Evolutionary conservation across 768 basidiomycete species (phyloP).

Genomic region (Boletus subparvulus): DNA sequence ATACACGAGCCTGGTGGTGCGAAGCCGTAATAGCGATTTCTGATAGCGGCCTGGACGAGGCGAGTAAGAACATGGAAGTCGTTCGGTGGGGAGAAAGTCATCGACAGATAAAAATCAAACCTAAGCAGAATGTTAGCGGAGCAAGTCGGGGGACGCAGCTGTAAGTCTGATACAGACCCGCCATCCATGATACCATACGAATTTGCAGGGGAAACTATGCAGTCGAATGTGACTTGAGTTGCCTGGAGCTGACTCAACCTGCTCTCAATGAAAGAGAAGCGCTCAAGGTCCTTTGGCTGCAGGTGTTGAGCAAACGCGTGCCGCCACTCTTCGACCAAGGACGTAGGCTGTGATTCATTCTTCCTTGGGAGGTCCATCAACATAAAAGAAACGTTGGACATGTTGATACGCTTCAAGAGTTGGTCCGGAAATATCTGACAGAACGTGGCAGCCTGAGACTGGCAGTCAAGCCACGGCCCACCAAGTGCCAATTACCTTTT

Average conservation of each 20-base stretch:
- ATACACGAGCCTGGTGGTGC: constrained; percentile 6
- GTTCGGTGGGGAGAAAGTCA: background rate
- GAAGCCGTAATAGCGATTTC: constrained; percentile 6
- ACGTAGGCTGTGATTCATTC: background rate
- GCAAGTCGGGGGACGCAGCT: background rate
- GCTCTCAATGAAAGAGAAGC: constrained; percentile 1
- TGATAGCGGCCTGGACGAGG: background rate
- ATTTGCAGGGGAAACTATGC: constrained; percentile 6
- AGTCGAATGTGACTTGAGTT: constrained; percentile 1
- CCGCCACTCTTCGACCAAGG: constrained; percentile 3
- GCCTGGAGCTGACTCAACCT: background rate
- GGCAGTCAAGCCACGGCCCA: no score
- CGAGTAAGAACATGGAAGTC: constrained; percentile 3
- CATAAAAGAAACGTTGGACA: constrained; percentile 1
- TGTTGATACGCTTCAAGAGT: no score
- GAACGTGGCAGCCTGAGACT: no score
- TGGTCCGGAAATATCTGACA: no score
- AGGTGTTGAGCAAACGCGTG: constrained; percentile 2
- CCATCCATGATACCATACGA: constrained; percentile 11
- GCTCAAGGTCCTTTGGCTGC: constrained; percentile 1
- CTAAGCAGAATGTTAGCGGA: background rate
- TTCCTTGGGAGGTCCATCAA: background rate
- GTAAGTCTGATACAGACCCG: background rate
- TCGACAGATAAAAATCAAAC: background rate
- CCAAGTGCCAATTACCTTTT: no score